Percentiles rank a stretch among this genome's conserved stretches.
phyloP scores from a whole-genome alignment of 1,284 basidiomycete genomes.

The Crepidotus sp. region DNA sequence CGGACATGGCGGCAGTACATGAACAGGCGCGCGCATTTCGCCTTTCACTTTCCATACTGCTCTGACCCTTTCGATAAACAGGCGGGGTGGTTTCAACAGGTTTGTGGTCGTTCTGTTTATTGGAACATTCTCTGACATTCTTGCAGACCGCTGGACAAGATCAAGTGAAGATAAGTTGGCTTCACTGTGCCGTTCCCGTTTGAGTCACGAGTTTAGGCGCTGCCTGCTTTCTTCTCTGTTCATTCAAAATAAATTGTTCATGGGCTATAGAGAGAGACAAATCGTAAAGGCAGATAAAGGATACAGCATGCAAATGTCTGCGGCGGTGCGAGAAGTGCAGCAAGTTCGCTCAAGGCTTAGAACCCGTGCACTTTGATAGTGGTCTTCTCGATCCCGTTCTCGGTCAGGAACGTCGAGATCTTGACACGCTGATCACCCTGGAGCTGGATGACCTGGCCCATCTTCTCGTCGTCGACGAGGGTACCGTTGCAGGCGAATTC shows the following conservation, averaged over 20 bases:
- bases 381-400: slow-evolving; percentile 63
- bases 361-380: slow-evolving; percentile 86
- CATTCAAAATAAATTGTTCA: slow-evolving; percentile 16
- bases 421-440: slow-evolving; percentile 96
- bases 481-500: slow-evolving; percentile 99
- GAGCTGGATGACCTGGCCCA: slow-evolving; percentile 97
- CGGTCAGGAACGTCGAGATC: slow-evolving; percentile 80
- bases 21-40: slow-evolving; percentile 61
- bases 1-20: slow-evolving; percentile 96
- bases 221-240: slow-evolving; percentile 2
- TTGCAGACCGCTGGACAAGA: slow-evolving; percentile 47
- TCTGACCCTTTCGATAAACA: slow-evolving; percentile 23
- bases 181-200: slow-evolving; percentile 3
- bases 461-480: slow-evolving; percentile 92
- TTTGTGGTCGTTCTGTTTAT: slow-evolving; percentile 25
- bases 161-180: slow-evolving; percentile 32
- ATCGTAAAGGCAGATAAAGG: slow-evolving; percentile 8
- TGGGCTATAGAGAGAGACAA: slow-evolving; percentile 14
- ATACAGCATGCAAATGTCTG: slow-evolving; percentile 7
- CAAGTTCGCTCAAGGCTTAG: slow-evolving; percentile 33
- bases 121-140: slow-evolving; percentile 14
- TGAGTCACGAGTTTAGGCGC: slow-evolving; percentile 20
- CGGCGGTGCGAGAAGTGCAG: slow-evolving; percentile 11
- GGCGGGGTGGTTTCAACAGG: slow-evolving; percentile 92
- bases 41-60: not conserved